phyloP scores from a whole-genome alignment of 768 basidiomycete species.

The Boletales sp. region DNA sequence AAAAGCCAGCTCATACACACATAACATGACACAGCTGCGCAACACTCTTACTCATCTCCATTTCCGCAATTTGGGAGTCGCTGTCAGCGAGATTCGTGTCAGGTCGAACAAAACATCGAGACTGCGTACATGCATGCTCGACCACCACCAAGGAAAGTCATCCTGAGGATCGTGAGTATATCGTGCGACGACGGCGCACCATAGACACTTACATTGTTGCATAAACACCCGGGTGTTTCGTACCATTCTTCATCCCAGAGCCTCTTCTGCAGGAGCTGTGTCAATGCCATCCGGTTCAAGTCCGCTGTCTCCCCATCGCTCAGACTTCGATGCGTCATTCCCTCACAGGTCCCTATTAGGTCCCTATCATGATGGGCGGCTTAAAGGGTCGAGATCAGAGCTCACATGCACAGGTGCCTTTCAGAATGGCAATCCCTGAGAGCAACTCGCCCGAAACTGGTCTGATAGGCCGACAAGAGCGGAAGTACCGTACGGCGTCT shows the following conservation, averaged over 20 bases:
- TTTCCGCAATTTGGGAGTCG: constrained; percentile 51
- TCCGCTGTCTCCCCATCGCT: constrained; percentile 38
- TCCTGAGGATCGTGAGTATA: constrained; percentile 29
- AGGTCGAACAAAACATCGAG: background rate
- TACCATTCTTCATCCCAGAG: constrained; percentile 17
- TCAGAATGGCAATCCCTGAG: constrained; percentile 39
- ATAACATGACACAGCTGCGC: background rate
- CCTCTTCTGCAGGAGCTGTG: background rate
- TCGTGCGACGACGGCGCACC: background rate
- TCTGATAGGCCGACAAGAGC: constrained; percentile 30
- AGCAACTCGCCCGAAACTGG: constrained; percentile 23
- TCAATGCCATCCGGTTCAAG: constrained; percentile 6
- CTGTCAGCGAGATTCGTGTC: constrained; percentile 13
- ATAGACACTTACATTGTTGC: constrained; percentile 41
- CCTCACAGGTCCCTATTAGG: constrained; percentile 51
- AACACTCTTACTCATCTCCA: constrained; percentile 49
- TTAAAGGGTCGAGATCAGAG: constrained; percentile 44
- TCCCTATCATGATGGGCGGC: constrained; percentile 46
- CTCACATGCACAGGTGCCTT: constrained; percentile 34
- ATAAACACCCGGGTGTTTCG: constrained; percentile 48
- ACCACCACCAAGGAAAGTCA: constrained; percentile 55
- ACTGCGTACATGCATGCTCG: constrained; percentile 47
- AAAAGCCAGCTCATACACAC: background rate
- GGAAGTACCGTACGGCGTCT: constrained; percentile 44
- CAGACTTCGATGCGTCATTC: constrained; percentile 40